Evolutionary conservation across 805 yeast genomes (phyloP), one percentile per base, ranked within the genome.

Genomic region (Torulaspora franciscae): DNA sequence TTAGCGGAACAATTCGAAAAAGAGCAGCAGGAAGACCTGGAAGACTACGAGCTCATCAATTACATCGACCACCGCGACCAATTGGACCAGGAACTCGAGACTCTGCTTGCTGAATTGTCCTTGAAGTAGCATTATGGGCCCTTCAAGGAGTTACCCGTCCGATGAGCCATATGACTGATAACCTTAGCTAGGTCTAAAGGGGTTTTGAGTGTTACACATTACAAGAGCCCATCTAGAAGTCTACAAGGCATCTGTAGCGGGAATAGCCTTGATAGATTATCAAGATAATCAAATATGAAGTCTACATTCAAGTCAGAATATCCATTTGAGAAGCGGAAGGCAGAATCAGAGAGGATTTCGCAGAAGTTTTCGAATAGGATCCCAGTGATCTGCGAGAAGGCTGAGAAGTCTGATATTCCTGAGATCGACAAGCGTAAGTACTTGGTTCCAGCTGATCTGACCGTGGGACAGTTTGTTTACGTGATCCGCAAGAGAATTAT

Each of bases 391-490:
- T 93, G 99, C 67, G 99, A 93, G 71, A 84, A 90, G 70, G 97
- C 90, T 32, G 98, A 90, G 69, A 91, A 91, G 70, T 83, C 95
- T 28, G 97, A 93, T 64, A 85, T 93, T 52, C 95, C 95, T 37
- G 93, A 89, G 55, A 90, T 93, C 62, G 99, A 93, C 68, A 93
- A 93, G 76, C 85, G 96, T 68, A 93, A 93, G 72, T 93, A 93
- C 65, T 76, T 93, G 54, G 99, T 93, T 8, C 99, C 99, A 6
- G 82, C 90, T 23, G 99, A 93, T 65, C 77, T 93, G 58, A 88
- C 97, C 0, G 96, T 93, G 48, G 99, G 99, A 34, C 99, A 93
- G 69, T 91, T 93, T 71, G 99, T 93, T 36, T 93, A 93, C 63
- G 99, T 93, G 49, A 88, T 93, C 58, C 83, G 99, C 69, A 90